A percentile compares a stretch with the other conserved stretches of the same genome.
phyloP scores from a whole-genome alignment of 768 basidiomycete species.

The Hericium rajendrae region DNA sequence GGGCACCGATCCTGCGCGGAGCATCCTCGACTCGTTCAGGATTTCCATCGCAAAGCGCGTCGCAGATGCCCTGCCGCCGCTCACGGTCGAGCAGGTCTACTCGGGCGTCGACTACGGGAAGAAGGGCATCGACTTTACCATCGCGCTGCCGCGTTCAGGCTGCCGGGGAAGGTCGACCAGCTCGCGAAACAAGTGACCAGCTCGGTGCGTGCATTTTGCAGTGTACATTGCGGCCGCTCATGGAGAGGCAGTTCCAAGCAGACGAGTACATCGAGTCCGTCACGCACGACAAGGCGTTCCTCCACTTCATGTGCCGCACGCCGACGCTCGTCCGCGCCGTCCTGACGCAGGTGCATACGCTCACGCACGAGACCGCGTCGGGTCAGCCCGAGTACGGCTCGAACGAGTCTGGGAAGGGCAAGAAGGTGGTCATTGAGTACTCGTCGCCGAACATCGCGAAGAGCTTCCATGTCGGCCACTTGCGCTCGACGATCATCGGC shows the following conservation, averaged over 20 bases:
- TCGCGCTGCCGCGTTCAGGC: conserved; percentile 88
- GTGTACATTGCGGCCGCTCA: neutral
- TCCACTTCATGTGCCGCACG: conserved; percentile 71
- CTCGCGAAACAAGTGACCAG: conserved; percentile 65
- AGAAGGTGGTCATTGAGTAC: conserved; percentile 83
- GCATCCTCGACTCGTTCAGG: conserved; percentile 68
- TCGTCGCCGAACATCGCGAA: conserved; percentile 98
- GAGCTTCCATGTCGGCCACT: conserved; percentile 94
- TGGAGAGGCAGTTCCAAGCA: conserved; percentile 59
- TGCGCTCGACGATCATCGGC: conserved; percentile 98
- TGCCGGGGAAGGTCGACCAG: conserved; percentile 76
- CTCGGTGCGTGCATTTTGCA: conserved; percentile 33
- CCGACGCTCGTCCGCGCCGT: conserved; percentile 53
- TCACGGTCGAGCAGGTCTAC: conserved; percentile 73
- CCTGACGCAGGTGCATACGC: conserved; percentile 64
- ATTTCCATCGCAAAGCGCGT: conserved; percentile 70
- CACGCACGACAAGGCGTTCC: conserved; percentile 65
- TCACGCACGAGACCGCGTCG: conserved; percentile 53
- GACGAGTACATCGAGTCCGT: conserved; percentile 71
- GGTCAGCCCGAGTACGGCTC: conserved; percentile 71
- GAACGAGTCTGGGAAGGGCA: conserved; percentile 67
- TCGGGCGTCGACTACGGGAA: conserved; percentile 83
- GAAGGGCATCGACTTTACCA: conserved; percentile 88
- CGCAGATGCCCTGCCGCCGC: conserved; percentile 49
- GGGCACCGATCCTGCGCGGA: conserved; percentile 52